A percentile compares a stretch with the other conserved stretches of the same genome.
Evolutionary conservation across 805 yeast species (phyloP).

Genomic region (Jamesozyma piceae): DNA sequence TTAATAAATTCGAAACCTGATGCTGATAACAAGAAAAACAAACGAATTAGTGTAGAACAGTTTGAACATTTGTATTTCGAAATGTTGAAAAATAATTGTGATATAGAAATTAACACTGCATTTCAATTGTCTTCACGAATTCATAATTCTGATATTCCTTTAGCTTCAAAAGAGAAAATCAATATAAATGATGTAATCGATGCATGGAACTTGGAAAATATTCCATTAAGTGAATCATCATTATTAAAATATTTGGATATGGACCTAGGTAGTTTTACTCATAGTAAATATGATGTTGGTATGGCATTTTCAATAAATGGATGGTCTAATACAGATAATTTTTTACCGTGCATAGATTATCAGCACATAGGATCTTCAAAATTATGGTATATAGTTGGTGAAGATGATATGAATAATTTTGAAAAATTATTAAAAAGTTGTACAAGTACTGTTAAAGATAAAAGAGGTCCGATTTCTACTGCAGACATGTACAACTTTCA

Average conservation of each 20-base stretch:
- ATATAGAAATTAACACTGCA: conserved; percentile 33
- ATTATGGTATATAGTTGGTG: conserved; percentile 57
- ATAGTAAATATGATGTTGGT: conserved; percentile 41
- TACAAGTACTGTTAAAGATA: background rate
- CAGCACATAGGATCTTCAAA: conserved; percentile 47
- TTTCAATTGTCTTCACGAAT: conserved; percentile 27
- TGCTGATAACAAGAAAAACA: background rate
- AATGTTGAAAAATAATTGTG: conserved; percentile 25
- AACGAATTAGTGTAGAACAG: conserved; percentile 7
- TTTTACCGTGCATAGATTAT: conserved; percentile 43
- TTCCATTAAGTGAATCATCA: conserved; percentile 43
- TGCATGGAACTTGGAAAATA: conserved; percentile 53
- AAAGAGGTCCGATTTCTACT: conserved; percentile 21
- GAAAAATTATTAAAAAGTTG: conserved; percentile 28
- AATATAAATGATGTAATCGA: conserved; percentile 8
- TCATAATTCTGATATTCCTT: conserved; percentile 35
- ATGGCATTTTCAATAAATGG: conserved; percentile 46
- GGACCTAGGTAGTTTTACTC: conserved; percentile 35
- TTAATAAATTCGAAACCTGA: conserved; percentile 15
- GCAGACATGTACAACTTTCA: conserved; percentile 33
- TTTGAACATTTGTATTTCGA: conserved; percentile 40
- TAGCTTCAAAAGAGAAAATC: conserved; percentile 16
- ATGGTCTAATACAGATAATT: conserved; percentile 57
- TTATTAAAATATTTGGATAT: conserved; percentile 38
- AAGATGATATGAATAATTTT: conserved; percentile 42